Percentiles rank a stretch among this genome's conserved stretches.
Conservation (phyloP, 2,329 filamentous ascomycete species). For the Apiospora kogelbergensis region DNA sequence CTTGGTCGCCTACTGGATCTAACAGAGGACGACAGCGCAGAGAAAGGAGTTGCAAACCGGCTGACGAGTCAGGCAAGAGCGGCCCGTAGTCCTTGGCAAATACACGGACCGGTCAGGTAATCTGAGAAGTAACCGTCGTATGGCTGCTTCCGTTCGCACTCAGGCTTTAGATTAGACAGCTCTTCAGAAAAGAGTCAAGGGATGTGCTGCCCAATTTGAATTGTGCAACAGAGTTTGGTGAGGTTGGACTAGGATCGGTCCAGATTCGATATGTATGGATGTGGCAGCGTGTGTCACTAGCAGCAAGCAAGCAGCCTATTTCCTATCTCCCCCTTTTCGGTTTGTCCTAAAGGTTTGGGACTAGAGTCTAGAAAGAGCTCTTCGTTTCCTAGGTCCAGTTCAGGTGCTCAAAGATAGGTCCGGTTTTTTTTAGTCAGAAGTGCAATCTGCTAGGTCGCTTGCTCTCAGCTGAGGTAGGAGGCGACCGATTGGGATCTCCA, state of each 20-base stretch:
- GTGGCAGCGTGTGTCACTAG: conserved; percentile 9
- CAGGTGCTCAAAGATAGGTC: background rate
- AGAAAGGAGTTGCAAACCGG: background rate
- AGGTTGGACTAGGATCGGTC: conserved; percentile 7
- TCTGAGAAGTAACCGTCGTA: background rate
- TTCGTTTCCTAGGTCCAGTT: background rate
- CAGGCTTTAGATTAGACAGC: background rate
- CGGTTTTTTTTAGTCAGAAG: background rate
- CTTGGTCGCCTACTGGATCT: background rate
- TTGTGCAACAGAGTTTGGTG: conserved; percentile 2
- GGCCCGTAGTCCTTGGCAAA: background rate
- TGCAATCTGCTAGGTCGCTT: background rate
- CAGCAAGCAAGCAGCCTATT: conserved; percentile 10
- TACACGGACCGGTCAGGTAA: background rate
- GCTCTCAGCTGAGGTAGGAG: background rate
- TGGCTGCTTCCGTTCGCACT: background rate
- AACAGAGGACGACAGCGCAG: background rate
- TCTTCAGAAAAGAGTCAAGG: background rate
- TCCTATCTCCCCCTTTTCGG: conserved; percentile 2
- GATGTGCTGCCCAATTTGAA: background rate
- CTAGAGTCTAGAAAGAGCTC: background rate
- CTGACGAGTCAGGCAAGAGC: conserved; percentile 2
- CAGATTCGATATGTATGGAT: conserved; percentile 6
- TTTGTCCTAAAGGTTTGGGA: background rate
- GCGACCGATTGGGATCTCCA: background rate